phyloP scores from a whole-genome alignment of 345 rosid genomes.

The Eucalyptus sp. region DNA sequence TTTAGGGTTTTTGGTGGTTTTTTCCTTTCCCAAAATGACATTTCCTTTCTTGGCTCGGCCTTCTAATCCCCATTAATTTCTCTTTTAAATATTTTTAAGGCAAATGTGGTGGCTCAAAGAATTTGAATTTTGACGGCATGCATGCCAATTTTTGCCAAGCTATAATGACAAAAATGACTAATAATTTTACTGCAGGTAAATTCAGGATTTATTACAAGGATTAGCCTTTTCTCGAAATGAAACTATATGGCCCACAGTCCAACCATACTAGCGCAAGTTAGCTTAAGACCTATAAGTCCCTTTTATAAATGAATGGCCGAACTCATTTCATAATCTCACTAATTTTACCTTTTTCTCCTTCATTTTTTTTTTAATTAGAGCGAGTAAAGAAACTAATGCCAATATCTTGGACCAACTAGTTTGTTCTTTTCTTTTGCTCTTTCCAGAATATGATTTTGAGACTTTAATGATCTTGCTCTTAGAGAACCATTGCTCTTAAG shows the following conservation, averaged over 20 bases:
- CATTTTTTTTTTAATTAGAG: neutral
- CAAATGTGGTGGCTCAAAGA: neutral
- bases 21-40: neutral
- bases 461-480: neutral
- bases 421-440: neutral
- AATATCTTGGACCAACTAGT: neutral
- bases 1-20: too few species aligned
- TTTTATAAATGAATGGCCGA: too few species aligned
- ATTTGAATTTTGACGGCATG: neutral
- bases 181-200: neutral
- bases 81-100: too few species aligned
- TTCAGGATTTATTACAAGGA: neutral
- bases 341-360: neutral
- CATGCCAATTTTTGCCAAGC: neutral
- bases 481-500: neutral
- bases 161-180: neutral
- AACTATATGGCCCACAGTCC: too few species aligned
- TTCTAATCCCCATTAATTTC: neutral
- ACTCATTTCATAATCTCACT: too few species aligned
- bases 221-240: too few species aligned
- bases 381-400: neutral
- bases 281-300: too few species aligned
- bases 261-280: too few species aligned
- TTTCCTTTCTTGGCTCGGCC: neutral
- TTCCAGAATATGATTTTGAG: neutral